A percentile compares a stretch with the other conserved stretches of the same genome.
phyloP scores from a whole-genome alignment of 1,284 basidiomycete genomes.

The Irpex sp. region DNA sequence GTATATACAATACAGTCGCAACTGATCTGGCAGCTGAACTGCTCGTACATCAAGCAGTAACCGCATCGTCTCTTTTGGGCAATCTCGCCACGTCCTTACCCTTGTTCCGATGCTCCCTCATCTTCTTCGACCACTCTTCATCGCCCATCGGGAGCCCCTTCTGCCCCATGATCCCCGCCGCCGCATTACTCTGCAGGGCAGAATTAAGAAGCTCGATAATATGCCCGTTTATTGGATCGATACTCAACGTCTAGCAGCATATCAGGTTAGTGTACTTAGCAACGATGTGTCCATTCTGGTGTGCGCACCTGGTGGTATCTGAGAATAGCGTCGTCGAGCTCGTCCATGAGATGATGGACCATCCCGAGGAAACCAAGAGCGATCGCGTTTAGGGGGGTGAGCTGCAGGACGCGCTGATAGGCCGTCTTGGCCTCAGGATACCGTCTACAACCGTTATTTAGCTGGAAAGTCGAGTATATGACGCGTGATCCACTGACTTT shows the following conservation, averaged over 20 bases:
- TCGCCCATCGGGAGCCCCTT: slow-evolving; percentile 21
- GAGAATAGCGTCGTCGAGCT: slow-evolving; percentile 75
- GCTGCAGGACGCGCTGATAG: slow-evolving; percentile 73
- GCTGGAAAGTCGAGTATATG: background rate
- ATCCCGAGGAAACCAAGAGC: slow-evolving; percentile 84
- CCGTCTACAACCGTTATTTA: slow-evolving; percentile 37
- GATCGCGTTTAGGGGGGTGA: slow-evolving; percentile 73
- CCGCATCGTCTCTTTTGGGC: background rate
- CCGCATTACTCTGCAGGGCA: slow-evolving; percentile 52
- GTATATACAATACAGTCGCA: too few relatives aligned
- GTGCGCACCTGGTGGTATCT: slow-evolving; percentile 79
- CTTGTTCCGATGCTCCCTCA: slow-evolving; percentile 25
- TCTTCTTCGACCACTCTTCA: slow-evolving; percentile 25
- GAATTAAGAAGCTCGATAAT: slow-evolving; percentile 82
- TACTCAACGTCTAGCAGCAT: slow-evolving; percentile 59
- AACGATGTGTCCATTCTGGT: background rate
- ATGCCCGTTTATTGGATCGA: slow-evolving; percentile 84
- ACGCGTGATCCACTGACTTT: slow-evolving; percentile 41
- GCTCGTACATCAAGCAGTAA: background rate
- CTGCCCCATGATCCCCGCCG: slow-evolving; percentile 1
- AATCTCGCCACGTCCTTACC: slow-evolving; percentile 13
- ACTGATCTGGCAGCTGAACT: background rate
- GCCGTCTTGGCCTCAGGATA: slow-evolving; percentile 63
- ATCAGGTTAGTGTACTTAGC: background rate
- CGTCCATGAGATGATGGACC: slow-evolving; percentile 68